phyloP scores from a whole-genome alignment of 177 flowering plant species.

The Vitis hybrid region DNA sequence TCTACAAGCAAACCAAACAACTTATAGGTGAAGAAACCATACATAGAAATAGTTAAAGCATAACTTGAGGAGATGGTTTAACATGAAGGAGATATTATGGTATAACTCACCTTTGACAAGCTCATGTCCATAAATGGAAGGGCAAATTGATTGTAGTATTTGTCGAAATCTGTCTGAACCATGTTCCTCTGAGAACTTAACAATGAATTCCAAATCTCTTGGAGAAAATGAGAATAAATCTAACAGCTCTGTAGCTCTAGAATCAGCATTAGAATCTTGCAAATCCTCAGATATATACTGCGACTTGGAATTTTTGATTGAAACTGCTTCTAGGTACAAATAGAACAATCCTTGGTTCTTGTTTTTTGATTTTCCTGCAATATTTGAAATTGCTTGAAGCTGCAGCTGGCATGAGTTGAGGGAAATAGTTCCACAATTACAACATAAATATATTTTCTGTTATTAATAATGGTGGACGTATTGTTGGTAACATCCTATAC shows the following conservation, averaged over 20 bases:
- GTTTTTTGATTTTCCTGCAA: constrained; percentile 87
- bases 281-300: constrained; percentile 56
- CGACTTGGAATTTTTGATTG: constrained; percentile 79
- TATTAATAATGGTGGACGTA: background rate
- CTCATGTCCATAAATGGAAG: constrained; percentile 97
- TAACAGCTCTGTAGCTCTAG: constrained; percentile 55
- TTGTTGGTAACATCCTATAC: background rate
- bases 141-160: constrained; percentile 90
- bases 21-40: too few relatives aligned
- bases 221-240: constrained; percentile 80
- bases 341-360: constrained; percentile 87
- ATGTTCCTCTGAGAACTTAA: constrained; percentile 77
- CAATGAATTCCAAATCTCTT: constrained; percentile 88
- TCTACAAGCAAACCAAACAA: too few relatives aligned
- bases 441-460: background rate
- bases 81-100: too few relatives aligned
- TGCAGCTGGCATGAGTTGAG: background rate
- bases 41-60: too few relatives aligned
- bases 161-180: constrained; percentile 85
- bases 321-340: constrained; percentile 90
- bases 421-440: background rate
- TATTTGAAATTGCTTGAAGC: background rate
- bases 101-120: constrained; percentile 79
- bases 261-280: constrained; percentile 41
- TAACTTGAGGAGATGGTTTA: too few relatives aligned